Percentiles rank a stretch among this genome's conserved stretches.
Conservation (phyloP, 768 basidiomycete genomes). For the Xanthoconium stramineum region DNA sequence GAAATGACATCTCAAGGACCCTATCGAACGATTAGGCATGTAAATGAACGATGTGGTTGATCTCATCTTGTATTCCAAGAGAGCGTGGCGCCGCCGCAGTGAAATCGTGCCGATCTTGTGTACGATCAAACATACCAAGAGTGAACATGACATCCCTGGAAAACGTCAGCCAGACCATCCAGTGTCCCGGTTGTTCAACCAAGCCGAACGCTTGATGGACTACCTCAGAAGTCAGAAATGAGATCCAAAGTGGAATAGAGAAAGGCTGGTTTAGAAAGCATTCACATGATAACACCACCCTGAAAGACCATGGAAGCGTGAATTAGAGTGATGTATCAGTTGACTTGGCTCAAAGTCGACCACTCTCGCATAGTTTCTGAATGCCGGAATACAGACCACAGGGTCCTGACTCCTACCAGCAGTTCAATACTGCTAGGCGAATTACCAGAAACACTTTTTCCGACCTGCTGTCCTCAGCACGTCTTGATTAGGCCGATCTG, state of each 20-base stretch:
- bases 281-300: neutral
- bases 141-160: slow-evolving; percentile 3
- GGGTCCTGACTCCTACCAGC: neutral
- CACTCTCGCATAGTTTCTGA: neutral
- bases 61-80: slow-evolving; percentile 4
- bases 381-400: neutral
- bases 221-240: neutral
- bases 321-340: neutral
- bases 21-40: slow-evolving; percentile 10
- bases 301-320: neutral
- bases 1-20: neutral
- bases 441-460: neutral
- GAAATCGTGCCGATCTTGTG: neutral
- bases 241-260: neutral
- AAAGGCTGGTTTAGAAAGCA: neutral
- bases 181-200: slow-evolving; percentile 16
- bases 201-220: neutral
- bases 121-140: slow-evolving; percentile 5
- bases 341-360: neutral
- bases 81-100: neutral
- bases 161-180: slow-evolving; percentile 21
- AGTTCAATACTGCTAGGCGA: neutral
- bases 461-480: neutral
- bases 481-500: neutral
- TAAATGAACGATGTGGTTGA: slow-evolving; percentile 3